phyloP scores from a whole-genome alignment of 2,329 filamentous ascomycete genomes.

The Curvularia eragrostidis region DNA sequence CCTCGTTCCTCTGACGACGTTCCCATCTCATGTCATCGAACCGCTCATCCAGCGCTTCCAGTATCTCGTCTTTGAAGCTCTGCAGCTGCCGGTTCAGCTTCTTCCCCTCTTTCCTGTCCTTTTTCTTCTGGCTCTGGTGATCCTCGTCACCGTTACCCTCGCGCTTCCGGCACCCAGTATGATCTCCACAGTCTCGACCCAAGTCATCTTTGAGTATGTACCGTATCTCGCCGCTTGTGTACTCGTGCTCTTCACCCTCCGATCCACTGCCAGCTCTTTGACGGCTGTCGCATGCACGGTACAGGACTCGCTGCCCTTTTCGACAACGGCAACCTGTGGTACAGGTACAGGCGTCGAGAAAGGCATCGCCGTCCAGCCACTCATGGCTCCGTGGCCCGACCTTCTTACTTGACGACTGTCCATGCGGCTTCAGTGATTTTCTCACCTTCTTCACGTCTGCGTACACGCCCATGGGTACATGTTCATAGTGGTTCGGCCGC shows the following conservation, averaged over 20 bases:
- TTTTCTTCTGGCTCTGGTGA: constrained; percentile 13
- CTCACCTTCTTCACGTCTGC: constrained; percentile 3
- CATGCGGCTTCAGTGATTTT: constrained; percentile 1
- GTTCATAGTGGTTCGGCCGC: constrained; percentile 12
- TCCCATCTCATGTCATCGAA: constrained; percentile 11
- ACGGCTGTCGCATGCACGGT: constrained; percentile 18
- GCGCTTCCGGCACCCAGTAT: constrained; percentile 22
- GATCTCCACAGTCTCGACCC: constrained; percentile 38
- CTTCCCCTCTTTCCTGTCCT: constrained; percentile 14
- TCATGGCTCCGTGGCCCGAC: constrained; percentile 28
- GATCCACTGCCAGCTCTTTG: background rate
- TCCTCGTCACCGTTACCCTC: constrained; percentile 3
- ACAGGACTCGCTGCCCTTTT: constrained; percentile 38
- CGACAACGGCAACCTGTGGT: constrained; percentile 38
- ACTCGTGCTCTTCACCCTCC: constrained; percentile 9
- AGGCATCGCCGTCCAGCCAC: constrained; percentile 32
- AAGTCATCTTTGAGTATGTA: constrained; percentile 37
- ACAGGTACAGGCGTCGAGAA: constrained; percentile 42
- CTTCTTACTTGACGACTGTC: constrained; percentile 11
- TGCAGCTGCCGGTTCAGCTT: constrained; percentile 18
- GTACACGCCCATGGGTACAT: constrained; percentile 26
- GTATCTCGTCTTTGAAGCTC: constrained; percentile 22
- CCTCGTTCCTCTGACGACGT: constrained; percentile 1
- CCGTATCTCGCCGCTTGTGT: constrained; percentile 32
- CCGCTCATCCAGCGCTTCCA: constrained; percentile 23